Evolutionary conservation across 2,329 filamentous ascomycete genomes (phyloP), one percentile per base, ranked within the genome.

Genomic region (Didymella glomerata): DNA sequence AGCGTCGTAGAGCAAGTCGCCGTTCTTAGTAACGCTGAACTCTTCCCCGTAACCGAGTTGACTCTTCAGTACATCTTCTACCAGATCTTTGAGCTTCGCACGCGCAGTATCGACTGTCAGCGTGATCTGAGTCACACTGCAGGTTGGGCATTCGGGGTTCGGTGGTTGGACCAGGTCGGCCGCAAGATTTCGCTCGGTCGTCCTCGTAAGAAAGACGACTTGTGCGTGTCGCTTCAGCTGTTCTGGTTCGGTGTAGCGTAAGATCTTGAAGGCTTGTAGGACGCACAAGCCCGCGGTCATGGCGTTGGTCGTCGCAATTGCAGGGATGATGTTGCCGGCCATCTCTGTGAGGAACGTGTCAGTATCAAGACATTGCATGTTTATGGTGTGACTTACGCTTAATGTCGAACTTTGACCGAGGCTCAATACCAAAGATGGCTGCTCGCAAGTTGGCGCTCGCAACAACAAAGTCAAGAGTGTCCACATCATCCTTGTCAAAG

Each of bases 241-340:
- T 20, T 87, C 86, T 71, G 53, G 58, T 16, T 61, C 58, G 41
- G 49, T 45, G 14, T 57, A 57, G 30, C 84, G 89, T 57, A 99
- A 80, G 24, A 98, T 89, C 77, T 97, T 98, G 82, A 96, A 95
- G 0, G 93, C 89, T 76, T 98, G 90, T 25, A 99, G 81, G 7
- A 98, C 93, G 72, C 93, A 98, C 10, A 99, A 84, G 13, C 92
- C 90, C 16, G 95, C 95, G 1, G 95, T 94, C 76, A 98, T 96
- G 16, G 95, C 95, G 76, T 99, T 99, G 0, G 95, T 98, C 0
- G 95, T 99, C 5, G 95, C 95, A 73, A 99, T 99, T 2, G 95
- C 95, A 1, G 95, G 95, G 61, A 99, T 99, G 70, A 99, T 99
- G 75, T 99, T 99, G 53, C 95, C 95, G 4, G 95, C 95, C 94